A percentile compares a stretch with the other conserved stretches of the same genome.
phyloP scores from a whole-genome alignment of 2,329 filamentous ascomycete genomes.

The Paramyrothecium sp. region DNA sequence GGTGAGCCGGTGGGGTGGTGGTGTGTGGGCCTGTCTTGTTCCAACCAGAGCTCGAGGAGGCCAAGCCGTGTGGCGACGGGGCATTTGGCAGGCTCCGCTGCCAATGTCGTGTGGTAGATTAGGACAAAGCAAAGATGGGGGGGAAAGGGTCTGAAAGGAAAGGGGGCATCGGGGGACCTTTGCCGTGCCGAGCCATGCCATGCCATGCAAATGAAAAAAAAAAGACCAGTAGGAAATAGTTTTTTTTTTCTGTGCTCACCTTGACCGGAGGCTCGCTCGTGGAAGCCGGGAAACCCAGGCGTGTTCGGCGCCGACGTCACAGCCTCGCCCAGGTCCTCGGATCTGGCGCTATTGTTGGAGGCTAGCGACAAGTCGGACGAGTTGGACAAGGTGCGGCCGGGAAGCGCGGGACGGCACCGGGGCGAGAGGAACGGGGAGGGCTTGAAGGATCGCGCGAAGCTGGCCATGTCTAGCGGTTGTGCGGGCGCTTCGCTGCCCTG shows the following conservation, averaged over 20 bases:
- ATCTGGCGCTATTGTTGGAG: conserved; percentile 22
- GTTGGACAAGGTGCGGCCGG: conserved; percentile 42
- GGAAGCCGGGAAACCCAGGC: conserved; percentile 14
- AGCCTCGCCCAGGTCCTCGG: conserved; percentile 27
- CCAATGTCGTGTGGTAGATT: conserved; percentile 1
- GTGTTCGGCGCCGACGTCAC: conserved; percentile 24
- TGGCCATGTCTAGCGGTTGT: conserved; percentile 37
- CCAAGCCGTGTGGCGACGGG: not conserved
- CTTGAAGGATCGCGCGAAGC: conserved; percentile 48
- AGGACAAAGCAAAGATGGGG: conserved; percentile 4
- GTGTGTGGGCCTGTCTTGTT: not conserved
- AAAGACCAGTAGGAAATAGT: conserved; percentile 10
- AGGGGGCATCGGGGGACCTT: conserved; percentile 5
- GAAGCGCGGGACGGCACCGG: conserved; percentile 40
- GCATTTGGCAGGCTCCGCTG: not conserved
- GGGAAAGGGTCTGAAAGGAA: conserved; percentile 7
- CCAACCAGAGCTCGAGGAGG: not conserved
- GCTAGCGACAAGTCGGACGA: conserved; percentile 43
- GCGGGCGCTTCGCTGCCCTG: not conserved
- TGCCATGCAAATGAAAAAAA: conserved; percentile 11
- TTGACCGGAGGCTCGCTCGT: not conserved
- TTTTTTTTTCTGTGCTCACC: not conserved
- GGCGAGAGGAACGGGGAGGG: conserved; percentile 43
- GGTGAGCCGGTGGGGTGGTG: not conserved
- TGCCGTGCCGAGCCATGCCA: not conserved